Base-by-base conservation (phyloP, 345 rosid species). In the Moringa oleifera region DNA sequence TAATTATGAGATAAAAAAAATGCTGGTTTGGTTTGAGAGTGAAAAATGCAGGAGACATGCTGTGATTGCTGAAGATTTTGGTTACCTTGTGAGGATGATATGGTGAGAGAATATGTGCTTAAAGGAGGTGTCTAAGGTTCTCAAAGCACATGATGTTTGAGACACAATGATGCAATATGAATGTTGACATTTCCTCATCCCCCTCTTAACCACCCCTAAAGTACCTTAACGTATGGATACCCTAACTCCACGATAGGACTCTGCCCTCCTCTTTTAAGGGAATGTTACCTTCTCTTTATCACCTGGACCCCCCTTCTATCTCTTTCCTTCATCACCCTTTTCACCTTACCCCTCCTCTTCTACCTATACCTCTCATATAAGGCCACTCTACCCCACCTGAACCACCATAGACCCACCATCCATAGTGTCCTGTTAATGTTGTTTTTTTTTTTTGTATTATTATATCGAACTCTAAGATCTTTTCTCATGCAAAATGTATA, bases 71-170 rank as follows among this genome's bases (percentile, higher is more conserved):
- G 2, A 53, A 71, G 67, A 68, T 70, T 57, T 67, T 71, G 67
- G 41, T 56, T 64, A 24, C 53, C 47, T 47, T 22, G 58, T 23
- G 66, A n/a, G 2, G 13, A 51, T 46, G 75, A 56, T 65, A 62
- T 59, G 68, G 72, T 65, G 76, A 68, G 74, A 71, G 76, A 78
- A 60, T 67, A 64, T 64, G 68, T 70, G 73, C 57, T 57, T 61
- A 13, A 51, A 65, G 57, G 72, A 59, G 21, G 25, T 15, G n/a
- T 62, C 22, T 63, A 49, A 50, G n/a, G n/a, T n/a, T n/a, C n/a
- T n/a, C n/a, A n/a, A n/a, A n/a, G 69, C 75, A 73, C 71, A 61
- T 64, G 71, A 67, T 67, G 55, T 56, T 33, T 51, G 65, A 49
- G 62, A 37, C 58, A 68, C 20, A 46, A 55, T 62, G 61, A 68